phyloP scores from a whole-genome alignment of 1,284 basidiomycete species.

The Vanrija humicola region DNA sequence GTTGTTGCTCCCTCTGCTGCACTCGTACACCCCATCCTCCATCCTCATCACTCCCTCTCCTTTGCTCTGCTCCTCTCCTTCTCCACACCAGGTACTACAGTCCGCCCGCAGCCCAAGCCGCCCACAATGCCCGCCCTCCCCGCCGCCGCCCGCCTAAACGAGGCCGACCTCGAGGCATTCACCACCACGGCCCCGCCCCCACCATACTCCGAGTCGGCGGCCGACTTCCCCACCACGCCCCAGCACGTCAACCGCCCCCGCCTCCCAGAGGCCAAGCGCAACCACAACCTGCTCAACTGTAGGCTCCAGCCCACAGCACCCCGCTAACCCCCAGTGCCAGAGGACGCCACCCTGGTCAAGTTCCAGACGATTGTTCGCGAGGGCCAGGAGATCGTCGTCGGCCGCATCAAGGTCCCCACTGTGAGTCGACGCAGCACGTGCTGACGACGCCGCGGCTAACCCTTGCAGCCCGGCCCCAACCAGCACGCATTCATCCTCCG shows the following conservation, averaged over 20 bases:
- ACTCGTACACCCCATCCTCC: not conserved
- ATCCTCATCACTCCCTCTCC: not conserved
- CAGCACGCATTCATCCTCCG: slow-evolving; percentile 88
- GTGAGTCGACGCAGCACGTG: slow-evolving; percentile 52
- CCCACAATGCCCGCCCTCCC: slow-evolving; percentile 7
- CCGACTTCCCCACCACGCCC: slow-evolving; percentile 34
- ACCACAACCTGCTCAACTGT: slow-evolving; percentile 31
- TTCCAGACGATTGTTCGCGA: slow-evolving; percentile 79
- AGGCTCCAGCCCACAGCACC: slow-evolving; percentile 7
- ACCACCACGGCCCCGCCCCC: slow-evolving; percentile 32
- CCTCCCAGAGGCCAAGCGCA: slow-evolving; percentile 38
- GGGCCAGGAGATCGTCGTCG: slow-evolving; percentile 78
- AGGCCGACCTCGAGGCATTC: slow-evolving; percentile 25
- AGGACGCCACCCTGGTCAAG: slow-evolving; percentile 57
- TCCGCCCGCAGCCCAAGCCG: not conserved
- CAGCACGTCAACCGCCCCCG: slow-evolving; percentile 40
- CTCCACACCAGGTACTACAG: not conserved
- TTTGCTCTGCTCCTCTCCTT: too few species aligned
- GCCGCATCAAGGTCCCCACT: slow-evolving; percentile 89
- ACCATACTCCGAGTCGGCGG: slow-evolving; percentile 30
- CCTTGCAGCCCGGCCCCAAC: slow-evolving; percentile 19
- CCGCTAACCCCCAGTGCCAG: slow-evolving; percentile 26
- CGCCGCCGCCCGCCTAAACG: slow-evolving; percentile 2
- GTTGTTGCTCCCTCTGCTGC: not conserved
- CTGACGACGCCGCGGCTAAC: slow-evolving; percentile 1